Conservation (phyloP, 805 yeast species). For the Groenewaldozyma tartarivorans region DNA sequence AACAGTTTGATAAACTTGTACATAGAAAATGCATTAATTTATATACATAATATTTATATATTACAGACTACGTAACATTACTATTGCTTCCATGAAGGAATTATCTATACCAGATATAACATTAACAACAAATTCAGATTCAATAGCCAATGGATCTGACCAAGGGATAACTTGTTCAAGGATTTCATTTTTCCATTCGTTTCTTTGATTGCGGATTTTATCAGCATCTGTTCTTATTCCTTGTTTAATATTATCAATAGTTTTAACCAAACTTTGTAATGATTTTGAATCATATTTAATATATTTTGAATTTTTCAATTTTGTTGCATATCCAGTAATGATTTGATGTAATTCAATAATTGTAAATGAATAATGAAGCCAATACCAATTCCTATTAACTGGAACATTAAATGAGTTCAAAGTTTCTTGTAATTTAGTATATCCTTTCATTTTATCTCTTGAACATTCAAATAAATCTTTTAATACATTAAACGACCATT, state of each 20-base stretch:
- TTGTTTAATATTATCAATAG: too few species aligned
- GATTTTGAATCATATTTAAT: too few species aligned
- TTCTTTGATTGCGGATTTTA: too few species aligned
- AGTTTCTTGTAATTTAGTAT: neutral
- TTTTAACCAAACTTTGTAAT: too few species aligned
- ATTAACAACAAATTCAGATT: conserved; percentile 11
- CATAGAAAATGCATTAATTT: too few species aligned
- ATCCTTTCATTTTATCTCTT: neutral
- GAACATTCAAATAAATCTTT: neutral
- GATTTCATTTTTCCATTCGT: too few species aligned
- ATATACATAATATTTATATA: too few species aligned
- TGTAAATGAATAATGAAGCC: neutral
- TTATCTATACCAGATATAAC: conserved; percentile 14
- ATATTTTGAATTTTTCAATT: neutral
- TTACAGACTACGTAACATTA: conserved; percentile 4
- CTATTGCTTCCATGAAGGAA: conserved; percentile 11
- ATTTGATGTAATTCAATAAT: neutral
- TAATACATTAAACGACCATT: neutral
- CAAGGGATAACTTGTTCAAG: too few species aligned
- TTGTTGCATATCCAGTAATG: neutral
- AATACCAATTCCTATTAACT: neutral
- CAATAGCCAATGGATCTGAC: conserved; percentile 12
- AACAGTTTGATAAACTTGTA: too few species aligned
- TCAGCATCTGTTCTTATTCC: too few species aligned
- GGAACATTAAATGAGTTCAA: neutral